Conservation (phyloP, 1,284 basidiomycete species). For the Vanrija humicola region DNA sequence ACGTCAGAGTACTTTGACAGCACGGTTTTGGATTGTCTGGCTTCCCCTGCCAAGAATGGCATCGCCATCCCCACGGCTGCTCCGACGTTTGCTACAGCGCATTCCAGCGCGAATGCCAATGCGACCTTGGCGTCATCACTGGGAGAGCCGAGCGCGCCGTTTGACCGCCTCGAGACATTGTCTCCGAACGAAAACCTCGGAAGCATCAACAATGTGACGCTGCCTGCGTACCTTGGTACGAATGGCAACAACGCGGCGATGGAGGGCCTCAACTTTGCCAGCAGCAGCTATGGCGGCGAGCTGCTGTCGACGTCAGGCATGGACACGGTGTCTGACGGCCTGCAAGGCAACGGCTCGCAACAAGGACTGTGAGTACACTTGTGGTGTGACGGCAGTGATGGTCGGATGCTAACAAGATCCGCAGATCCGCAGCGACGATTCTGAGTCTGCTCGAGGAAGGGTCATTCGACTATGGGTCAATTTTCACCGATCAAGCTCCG, state of each 20-base stretch:
- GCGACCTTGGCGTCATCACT: slow-evolving; percentile 13
- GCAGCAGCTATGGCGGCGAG: slow-evolving; percentile 4
- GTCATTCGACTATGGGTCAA: slow-evolving; percentile 46
- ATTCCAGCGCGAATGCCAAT: neutral
- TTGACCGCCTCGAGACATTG: slow-evolving; percentile 32
- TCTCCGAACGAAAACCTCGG: slow-evolving; percentile 26
- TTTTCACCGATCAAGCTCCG: slow-evolving; percentile 46
- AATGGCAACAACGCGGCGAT: slow-evolving; percentile 5
- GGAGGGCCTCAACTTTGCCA: slow-evolving; percentile 13
- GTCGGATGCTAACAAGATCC: neutral
- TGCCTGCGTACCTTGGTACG: slow-evolving; percentile 8
- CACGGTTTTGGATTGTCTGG: slow-evolving; percentile 20
- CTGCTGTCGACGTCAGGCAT: neutral
- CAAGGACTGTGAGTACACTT: slow-evolving; percentile 5
- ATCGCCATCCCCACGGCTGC: neutral
- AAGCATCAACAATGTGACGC: slow-evolving; percentile 3
- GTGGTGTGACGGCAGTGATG: neutral
- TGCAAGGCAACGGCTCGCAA: neutral
- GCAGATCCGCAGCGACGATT: slow-evolving; percentile 45
- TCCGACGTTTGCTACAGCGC: neutral
- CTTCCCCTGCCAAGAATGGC: slow-evolving; percentile 7
- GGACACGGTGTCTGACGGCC: neutral
- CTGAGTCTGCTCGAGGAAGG: slow-evolving; percentile 47
- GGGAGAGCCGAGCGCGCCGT: slow-evolving; percentile 32
- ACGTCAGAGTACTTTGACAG: slow-evolving; percentile 43